Evolutionary conservation across 2,329 filamentous ascomycete species (phyloP), one percentile per base, ranked within the genome.

Genomic region (Exophiala sideris): DNA sequence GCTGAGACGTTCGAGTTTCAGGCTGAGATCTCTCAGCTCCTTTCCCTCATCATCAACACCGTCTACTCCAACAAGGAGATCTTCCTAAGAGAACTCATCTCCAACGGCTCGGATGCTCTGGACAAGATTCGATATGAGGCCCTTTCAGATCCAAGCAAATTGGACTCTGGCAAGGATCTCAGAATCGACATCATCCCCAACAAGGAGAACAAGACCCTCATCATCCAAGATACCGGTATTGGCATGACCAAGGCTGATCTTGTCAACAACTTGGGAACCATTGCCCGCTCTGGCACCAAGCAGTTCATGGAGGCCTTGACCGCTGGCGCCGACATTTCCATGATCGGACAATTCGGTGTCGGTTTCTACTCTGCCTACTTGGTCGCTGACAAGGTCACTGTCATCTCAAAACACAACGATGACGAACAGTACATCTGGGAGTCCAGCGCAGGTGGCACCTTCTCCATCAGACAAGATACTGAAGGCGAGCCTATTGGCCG

Each of bases 21-120:
- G 88, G 94, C 94, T 88, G 94, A 99, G 89, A 99, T 99, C 75
- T 97, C 92, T 88, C 94, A 99, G 89, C 89, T 99, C 66, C 88
- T 99, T 74, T 91, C 87, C 67, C 89, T 99, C 75, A 99, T 99
- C 80, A 99, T 99, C 85, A 99, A 99, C 89, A 97, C 94, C 66
- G 94, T 99, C 81, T 99, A 97, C 85, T 96, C 91, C 68, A 99
- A 99, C 88, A 99, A 99, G 85, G 94, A 97, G 81, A 97, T 99
- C 75, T 99, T 99, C 87, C 81, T 99, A 70, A 83, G 94, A 87
- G 94, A 99, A 81, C 75, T 99, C 69, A 89, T 99, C 72, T 97
- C 94, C 80, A 99, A 99, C 80, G 87, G 88, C 73, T 97, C 92
- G 70, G 94, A 99, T 87, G 94, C 94, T 59, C 85, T 99, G 69